Percentiles rank a stretch among this genome's conserved stretches.
Conservation (phyloP, 345 rosid species). For the Melaleuca quinquenervia region DNA sequence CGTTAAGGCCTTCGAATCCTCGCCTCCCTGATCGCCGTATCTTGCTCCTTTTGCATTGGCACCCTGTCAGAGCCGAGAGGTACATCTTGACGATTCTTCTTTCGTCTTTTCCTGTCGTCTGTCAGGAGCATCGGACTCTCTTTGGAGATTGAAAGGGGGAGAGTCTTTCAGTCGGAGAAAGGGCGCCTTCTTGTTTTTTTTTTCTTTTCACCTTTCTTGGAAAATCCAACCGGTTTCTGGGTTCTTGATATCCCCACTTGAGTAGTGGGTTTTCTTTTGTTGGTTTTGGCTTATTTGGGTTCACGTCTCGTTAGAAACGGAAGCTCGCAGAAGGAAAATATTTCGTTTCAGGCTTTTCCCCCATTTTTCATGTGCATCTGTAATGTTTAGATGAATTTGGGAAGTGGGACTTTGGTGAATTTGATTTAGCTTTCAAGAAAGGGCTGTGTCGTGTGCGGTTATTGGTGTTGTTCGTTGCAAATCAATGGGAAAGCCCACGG, state of each 20-base stretch:
- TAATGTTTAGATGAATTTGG: background rate
- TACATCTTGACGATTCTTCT: background rate
- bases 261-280: background rate
- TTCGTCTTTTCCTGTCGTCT: background rate
- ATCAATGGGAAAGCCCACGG: constrained; percentile 88
- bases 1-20: background rate
- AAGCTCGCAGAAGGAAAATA: background rate
- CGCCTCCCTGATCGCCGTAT: background rate
- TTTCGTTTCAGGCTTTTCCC: background rate
- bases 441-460: background rate
- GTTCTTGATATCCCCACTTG: background rate
- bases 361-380: background rate
- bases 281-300: background rate
- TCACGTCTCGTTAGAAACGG: background rate
- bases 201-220: background rate
- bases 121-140: background rate
- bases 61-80: background rate
- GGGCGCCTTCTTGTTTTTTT: background rate
- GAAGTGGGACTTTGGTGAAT: background rate
- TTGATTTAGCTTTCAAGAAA: background rate
- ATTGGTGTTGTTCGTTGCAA: background rate
- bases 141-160: background rate
- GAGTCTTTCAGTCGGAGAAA: background rate
- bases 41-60: background rate
- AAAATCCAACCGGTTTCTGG: background rate